These are phyloP conservation scores for Trypanosoma lewisi DNA, from an alignment of 208 protist genomes.

Conservation along the genomic window DNA sequence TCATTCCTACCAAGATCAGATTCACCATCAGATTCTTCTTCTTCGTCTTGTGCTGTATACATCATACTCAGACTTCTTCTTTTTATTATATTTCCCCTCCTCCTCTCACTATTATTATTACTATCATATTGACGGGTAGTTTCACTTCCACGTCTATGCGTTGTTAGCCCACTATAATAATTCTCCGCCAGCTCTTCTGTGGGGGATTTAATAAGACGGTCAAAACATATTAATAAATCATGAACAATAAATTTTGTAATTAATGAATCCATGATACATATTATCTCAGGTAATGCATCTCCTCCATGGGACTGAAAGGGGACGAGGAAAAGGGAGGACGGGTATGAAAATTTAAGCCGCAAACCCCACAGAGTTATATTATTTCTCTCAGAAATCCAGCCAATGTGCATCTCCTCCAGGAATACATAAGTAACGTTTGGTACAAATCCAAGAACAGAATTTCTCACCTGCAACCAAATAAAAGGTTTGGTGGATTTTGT, in stretches of 20 bases:
- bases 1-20: background rate
- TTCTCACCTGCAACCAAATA: background rate
- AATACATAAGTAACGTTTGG: background rate
- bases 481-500: background rate
- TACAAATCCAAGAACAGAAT: background rate
- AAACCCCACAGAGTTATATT: slow-evolving; percentile 5
- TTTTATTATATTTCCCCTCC: too few species aligned
- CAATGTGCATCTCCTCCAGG: background rate
- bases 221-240: slow-evolving; percentile 11
- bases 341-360: slow-evolving; percentile 1
- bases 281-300: background rate
- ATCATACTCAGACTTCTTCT: too few species aligned
- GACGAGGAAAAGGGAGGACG: too few species aligned
- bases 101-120: background rate
- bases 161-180: slow-evolving; percentile 5
- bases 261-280: slow-evolving; percentile 6
- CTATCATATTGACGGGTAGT: background rate
- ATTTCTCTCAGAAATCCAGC: background rate
- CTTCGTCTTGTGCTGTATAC: too few species aligned
- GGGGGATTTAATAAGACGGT: slow-evolving; percentile 8
- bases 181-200: slow-evolving; percentile 6
- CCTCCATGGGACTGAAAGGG: too few species aligned
- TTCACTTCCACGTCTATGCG: background rate
- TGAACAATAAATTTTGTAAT: background rate
- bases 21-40: background rate